Base-by-base conservation (phyloP, 1,284 basidiomycete species). In the Ustilago sp. region DNA sequence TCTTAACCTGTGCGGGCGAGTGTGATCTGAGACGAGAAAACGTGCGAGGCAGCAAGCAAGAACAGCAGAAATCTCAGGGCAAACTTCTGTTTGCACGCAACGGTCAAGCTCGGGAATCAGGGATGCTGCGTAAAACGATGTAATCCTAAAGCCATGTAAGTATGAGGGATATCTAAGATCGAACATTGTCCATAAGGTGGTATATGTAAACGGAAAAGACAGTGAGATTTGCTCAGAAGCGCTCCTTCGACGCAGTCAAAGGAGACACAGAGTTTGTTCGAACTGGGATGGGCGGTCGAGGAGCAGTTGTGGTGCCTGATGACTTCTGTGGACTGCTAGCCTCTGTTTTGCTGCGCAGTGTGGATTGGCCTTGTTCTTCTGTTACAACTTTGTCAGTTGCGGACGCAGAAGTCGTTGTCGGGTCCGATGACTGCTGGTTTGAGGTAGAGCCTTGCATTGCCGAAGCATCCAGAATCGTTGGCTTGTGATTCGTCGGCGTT, bases 211-310 rank as follows among this genome's bases (percentile, higher is more conserved):
- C 28, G 13, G 17, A 23, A 39, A 19, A 19, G 19, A 19, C n/a
- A 31, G 17, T 19, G 23, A 28, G 23, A 28, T 28, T 8, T 50
- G 23, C 28, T 58, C 50, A 63, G 36, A 53, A 63, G 13, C 64
- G 56, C 8, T 67, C 61, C 28, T 19, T 56, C 19, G 47, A 35
- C 7, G 5, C 19, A 23, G 31, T 63, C 8, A 55, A 57, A 3
- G 69, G 64, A 23, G 69, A 72, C 2, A 67, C 60, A 7, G 69
- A 72, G 6, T 38, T 60, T 38, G 52, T 63, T 17, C 69, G 47
- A 8, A 56, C 60, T 0, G 69, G 69, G 28, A 72, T 72, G 2
- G 60, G 64, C 19, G 69, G 69, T 23, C 69, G 60, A 8, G 69
- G 38, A 0, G 48, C 54, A 11, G n/a, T 13, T 23, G 54, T 32